Conservation (phyloP, 768 basidiomycete genomes). For the Lanmaoa pseudosensibilis region DNA sequence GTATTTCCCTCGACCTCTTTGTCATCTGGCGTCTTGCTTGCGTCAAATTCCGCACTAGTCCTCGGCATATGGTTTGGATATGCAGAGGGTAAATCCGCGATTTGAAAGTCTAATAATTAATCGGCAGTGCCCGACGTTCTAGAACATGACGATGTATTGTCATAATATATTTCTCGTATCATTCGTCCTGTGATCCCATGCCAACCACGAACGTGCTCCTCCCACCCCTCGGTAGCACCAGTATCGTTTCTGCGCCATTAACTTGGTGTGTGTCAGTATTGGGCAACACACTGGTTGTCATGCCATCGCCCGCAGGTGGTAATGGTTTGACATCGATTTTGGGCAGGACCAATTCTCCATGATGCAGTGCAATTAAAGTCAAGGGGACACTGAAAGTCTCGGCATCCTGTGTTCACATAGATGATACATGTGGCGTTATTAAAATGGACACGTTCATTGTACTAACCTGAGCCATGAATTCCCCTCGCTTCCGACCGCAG, state of each 20-base stretch:
- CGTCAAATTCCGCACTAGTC: constrained; percentile 52
- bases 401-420: constrained; percentile 50
- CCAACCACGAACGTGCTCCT: constrained; percentile 78
- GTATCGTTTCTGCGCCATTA: constrained; percentile 78
- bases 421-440: neutral
- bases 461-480: constrained; percentile 71
- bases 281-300: constrained; percentile 60
- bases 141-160: neutral
- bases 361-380: constrained; percentile 83
- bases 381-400: constrained; percentile 58
- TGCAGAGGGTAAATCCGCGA: constrained; percentile 36
- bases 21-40: constrained; percentile 58
- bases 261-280: constrained; percentile 79
- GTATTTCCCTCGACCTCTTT: constrained; percentile 75
- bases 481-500: constrained; percentile 84
- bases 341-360: constrained; percentile 79
- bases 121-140: neutral
- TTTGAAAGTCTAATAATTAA: neutral
- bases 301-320: constrained; percentile 50
- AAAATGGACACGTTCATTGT: neutral
- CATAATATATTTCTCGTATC: neutral
- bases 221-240: constrained; percentile 81
- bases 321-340: constrained; percentile 65
- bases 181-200: constrained; percentile 51
- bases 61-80: constrained; percentile 56